Evolutionary conservation across 1,284 basidiomycete species (phyloP), one percentile per base, ranked within the genome.

Genomic region (Cutaneotrichosporon sp.): DNA sequence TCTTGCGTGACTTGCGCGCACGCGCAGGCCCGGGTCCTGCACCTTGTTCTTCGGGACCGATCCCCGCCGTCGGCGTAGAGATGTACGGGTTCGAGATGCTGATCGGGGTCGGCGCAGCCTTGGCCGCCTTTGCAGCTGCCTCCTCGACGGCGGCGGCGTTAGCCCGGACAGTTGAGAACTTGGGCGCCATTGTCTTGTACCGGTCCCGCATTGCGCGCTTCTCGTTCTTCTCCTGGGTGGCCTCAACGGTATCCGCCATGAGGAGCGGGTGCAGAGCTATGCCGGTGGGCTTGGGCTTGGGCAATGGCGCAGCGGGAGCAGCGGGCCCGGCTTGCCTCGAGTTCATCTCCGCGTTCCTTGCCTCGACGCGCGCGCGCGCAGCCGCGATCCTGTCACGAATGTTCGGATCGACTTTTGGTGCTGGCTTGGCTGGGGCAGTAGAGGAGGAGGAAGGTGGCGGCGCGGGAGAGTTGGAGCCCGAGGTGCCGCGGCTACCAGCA

Each of bases 161-260:
- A 30, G 88, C 89, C 83, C 90, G 93, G 79, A 96, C 93, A 5
- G 91, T 92, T 0, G 92, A 90, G 78, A 97, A 97, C 79, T 97
- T 97, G 61, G 94, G 94, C 69, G 93, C 91, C 92, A 97, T 97
- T 9, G 94, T 91, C 77, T 93, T 95, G 81, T 95, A 96, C 65
- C 89, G 64, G 70, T 79, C 70, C 60, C 71, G 58, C 65, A 76
- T 60, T 21, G 73, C 70, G 62, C 68, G 70, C 70, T 78, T 77
- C 62, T 76, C 78, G 62, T 79, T 76, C 71, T 75, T 75, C 60
- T 76, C 72, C 46, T 71, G 57, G 22, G 56, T 46, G 36, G 58
- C 58, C 11, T 34, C 61, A 36, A 64, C 63, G 18, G 62, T 84
- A 14, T 84, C 85, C 62, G 91, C 90, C 66, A 94, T 84, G 30